Evolutionary conservation across 2,329 filamentous ascomycete species (phyloP), one percentile per base, ranked within the genome.

Genomic region (Beauveria medogensis): DNA sequence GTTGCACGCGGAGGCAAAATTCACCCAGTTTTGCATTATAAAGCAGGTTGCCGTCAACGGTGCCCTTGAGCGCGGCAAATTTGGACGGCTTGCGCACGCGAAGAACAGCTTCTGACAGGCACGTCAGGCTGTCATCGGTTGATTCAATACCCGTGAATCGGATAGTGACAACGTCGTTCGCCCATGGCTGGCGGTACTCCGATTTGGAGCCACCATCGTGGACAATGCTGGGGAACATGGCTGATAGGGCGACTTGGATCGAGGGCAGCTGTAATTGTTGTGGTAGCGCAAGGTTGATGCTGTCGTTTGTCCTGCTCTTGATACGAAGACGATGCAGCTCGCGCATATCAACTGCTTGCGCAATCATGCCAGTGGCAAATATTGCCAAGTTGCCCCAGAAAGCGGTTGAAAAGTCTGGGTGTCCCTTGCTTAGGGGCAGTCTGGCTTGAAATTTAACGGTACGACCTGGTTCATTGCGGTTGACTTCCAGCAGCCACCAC

Each of bases 401-500:
- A 4, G 66, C 64, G 37, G 79, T 76, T 28, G 78, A 77, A 55
- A 80, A 68, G 55, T 77, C 74, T 34, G 79, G 75, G 40, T 78
- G 71, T 22, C 73, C 75, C 50, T 74, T 75, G 26, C 71, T 74
- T 51, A 82, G 73, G 34, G 75, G 76, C 56, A 83, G 68, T 61
- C 70, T 73, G 30, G 75, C 71, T 63, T 75, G 73, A 18, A 74
- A 69, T 52, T 65, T 70, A 48, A 69, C 60, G 3, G 64, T 55
- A 20, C 69, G 70, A 22, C 64, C 65, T 22, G 67, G 56, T 37
- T 67, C 65, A 28, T 65, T 64, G 20, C 67, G 68, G 57, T 69
- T 86, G 80, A 84, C 72, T 72, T 88, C 82, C 59, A 91, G 77
- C 63, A 92, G 76, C 85, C 88, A 92, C 90, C 90, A 96, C 63